Percentiles rank a stretch among this genome's conserved stretches.
Evolutionary conservation across 805 yeast species (phyloP).

Genomic region (Kurtzmaniella fragi): DNA sequence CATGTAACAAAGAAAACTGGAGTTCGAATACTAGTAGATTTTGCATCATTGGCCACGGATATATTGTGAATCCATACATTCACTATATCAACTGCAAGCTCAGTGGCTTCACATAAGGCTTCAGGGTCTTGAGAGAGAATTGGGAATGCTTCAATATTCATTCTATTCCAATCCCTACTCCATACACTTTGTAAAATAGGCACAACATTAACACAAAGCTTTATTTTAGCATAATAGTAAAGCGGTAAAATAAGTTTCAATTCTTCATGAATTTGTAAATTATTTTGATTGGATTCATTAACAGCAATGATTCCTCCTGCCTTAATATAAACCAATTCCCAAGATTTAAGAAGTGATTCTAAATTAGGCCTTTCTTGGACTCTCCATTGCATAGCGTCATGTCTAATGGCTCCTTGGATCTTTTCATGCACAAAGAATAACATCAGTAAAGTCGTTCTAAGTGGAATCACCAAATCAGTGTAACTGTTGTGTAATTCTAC

Average conservation of each 20-base stretch:
- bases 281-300: conserved; percentile 43
- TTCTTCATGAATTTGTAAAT: conserved; percentile 49
- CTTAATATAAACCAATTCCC: conserved; percentile 61
- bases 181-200: conserved; percentile 59
- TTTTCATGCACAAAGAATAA: conserved; percentile 64
- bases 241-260: conserved; percentile 64
- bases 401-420: conserved; percentile 45
- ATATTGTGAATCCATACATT: conserved; percentile 70
- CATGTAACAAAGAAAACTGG: conserved; percentile 75
- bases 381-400: conserved; percentile 60
- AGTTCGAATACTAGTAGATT: conserved; percentile 62
- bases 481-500: conserved; percentile 41
- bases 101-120: conserved; percentile 59
- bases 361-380: conserved; percentile 55
- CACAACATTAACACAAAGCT: conserved; percentile 57
- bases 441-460: conserved; percentile 49
- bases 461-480: conserved; percentile 36
- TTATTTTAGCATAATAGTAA: conserved; percentile 60
- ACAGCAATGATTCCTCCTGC: conserved; percentile 61
- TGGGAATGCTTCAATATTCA: conserved; percentile 49
- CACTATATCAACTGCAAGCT: conserved; percentile 53
- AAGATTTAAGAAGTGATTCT: conserved; percentile 52
- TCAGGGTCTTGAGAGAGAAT: conserved; percentile 46
- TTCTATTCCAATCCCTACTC: conserved; percentile 61
- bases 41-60: conserved; percentile 60